Evolutionary conservation across 2,329 filamentous ascomycete species (phyloP).

Genomic region (Aaosphaeria pasadenensis): DNA sequence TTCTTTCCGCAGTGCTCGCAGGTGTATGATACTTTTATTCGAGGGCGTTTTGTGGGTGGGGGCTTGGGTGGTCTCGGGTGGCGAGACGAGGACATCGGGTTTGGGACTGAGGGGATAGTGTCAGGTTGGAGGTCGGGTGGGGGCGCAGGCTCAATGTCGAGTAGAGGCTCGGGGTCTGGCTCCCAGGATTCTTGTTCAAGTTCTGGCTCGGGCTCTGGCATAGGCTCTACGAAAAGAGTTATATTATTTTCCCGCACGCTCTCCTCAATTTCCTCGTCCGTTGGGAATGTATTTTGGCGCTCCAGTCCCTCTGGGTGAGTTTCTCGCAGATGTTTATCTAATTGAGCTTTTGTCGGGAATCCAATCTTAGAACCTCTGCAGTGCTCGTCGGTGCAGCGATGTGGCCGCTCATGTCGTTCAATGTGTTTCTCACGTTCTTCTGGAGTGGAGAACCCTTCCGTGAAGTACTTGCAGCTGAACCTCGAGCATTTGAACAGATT

Average conservation of each 20-base stretch:
- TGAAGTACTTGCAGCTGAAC: constrained; percentile 43
- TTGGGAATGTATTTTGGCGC: constrained; percentile 1
- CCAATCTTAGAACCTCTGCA: constrained; percentile 38
- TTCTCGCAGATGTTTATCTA: constrained; percentile 29
- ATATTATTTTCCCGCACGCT: constrained; percentile 15
- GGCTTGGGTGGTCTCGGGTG: constrained; percentile 1
- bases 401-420: constrained; percentile 42
- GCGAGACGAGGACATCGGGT: too few relatives aligned
- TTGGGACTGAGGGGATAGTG: not conserved
- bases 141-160: not conserved
- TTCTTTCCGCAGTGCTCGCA: constrained; percentile 39
- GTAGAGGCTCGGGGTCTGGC: too few relatives aligned
- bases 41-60: constrained; percentile 11
- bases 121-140: not conserved
- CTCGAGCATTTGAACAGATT: constrained; percentile 42
- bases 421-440: constrained; percentile 35
- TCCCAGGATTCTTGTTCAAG: too few relatives aligned
- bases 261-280: constrained; percentile 18
- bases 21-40: constrained; percentile 10
- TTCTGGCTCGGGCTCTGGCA: not conserved
- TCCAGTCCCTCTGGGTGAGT: constrained; percentile 21
- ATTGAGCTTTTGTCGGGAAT: constrained; percentile 22
- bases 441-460: constrained; percentile 39
- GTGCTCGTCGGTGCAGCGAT: constrained; percentile 32
- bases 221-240: not conserved